Evolutionary conservation across 768 basidiomycete species (phyloP).

Genomic region (Hypsizygus marmoreus): DNA sequence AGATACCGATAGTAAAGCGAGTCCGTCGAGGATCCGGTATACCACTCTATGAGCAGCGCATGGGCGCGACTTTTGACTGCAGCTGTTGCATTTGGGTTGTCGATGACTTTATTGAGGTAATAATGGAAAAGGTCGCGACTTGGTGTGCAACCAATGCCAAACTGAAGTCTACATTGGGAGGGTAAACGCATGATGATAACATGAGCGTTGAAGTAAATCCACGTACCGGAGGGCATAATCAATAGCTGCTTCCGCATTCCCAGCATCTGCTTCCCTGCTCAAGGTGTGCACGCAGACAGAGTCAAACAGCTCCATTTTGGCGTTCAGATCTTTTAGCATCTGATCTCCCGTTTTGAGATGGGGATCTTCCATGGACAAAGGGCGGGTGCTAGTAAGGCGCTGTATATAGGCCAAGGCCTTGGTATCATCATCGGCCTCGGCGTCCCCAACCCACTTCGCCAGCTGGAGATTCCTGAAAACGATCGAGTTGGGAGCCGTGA

Average conservation of each 20-base stretch:
- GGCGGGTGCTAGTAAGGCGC: neutral
- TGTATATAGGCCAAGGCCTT: slow-evolving; percentile 11
- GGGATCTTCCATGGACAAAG: neutral
- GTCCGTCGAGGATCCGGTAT: neutral
- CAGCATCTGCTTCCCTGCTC: slow-evolving; percentile 17
- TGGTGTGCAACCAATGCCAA: slow-evolving; percentile 14
- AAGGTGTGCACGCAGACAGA: slow-evolving; percentile 4
- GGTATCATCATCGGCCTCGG: neutral
- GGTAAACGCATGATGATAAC: too few species aligned
- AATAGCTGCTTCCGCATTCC: slow-evolving; percentile 13
- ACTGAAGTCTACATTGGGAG: slow-evolving; percentile 15
- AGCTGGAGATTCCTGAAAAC: slow-evolving; percentile 7
- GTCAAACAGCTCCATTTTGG: slow-evolving; percentile 6
- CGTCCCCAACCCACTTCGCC: slow-evolving; percentile 3
- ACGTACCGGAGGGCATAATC: slow-evolving; percentile 19
- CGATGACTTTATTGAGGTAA: slow-evolving; percentile 17
- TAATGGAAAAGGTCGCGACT: slow-evolving; percentile 11
- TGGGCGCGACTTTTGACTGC: slow-evolving; percentile 15
- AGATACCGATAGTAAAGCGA: slow-evolving; percentile 10
- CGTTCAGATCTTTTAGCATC: slow-evolving; percentile 1
- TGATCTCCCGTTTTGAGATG: too few species aligned
- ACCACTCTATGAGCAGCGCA: slow-evolving; percentile 18
- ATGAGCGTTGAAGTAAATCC: neutral
- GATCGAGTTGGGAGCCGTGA: slow-evolving; percentile 9
- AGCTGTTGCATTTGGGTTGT: slow-evolving; percentile 6